Conservation (phyloP, 2,329 filamentous ascomycete species). For the Paraconiothyrium brasiliense region DNA sequence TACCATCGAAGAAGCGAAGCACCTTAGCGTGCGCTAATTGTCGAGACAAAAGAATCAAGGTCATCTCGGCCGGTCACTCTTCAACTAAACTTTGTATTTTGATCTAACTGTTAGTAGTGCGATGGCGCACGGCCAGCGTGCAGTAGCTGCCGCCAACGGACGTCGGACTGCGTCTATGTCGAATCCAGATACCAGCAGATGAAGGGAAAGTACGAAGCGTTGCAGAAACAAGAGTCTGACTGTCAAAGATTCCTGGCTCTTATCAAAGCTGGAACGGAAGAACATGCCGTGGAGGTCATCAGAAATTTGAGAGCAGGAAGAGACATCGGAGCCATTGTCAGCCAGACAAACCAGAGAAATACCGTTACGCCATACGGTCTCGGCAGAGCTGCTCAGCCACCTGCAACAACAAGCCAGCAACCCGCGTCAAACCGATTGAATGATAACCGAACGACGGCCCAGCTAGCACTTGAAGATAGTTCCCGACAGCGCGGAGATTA, state of each 20-base stretch:
- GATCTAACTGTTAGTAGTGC: slow-evolving; percentile 17
- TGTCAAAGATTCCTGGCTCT: not conserved
- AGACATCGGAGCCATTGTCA: not conserved
- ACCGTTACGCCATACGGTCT: not conserved
- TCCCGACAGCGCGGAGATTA: not conserved
- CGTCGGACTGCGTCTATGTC: slow-evolving; percentile 21
- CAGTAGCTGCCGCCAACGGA: slow-evolving; percentile 15
- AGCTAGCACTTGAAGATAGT: not conserved
- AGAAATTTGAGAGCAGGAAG: slow-evolving; percentile 1
- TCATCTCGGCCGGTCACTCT: not conserved
- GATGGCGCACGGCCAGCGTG: slow-evolving; percentile 20
- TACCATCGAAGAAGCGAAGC: slow-evolving; percentile 1
- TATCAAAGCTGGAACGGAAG: not conserved
- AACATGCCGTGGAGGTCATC: not conserved
- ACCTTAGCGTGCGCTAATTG: slow-evolving; percentile 5
- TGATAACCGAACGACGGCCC: not conserved
- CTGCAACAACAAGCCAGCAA: not conserved
- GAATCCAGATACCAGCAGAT: slow-evolving; percentile 17
- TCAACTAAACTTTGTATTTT: too few species aligned
- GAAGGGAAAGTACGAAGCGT: slow-evolving; percentile 20
- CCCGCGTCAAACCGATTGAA: too few species aligned
- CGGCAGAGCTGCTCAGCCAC: not conserved
- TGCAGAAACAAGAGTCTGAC: slow-evolving; percentile 10
- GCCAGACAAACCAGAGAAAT: not conserved
- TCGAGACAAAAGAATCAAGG: slow-evolving; percentile 1